A percentile compares a stretch with the other conserved stretches of the same genome.
Evolutionary conservation across 495 filamentous ascomycete genomes (phyloP).

Genomic region (Hypoxylon fragiforme): DNA sequence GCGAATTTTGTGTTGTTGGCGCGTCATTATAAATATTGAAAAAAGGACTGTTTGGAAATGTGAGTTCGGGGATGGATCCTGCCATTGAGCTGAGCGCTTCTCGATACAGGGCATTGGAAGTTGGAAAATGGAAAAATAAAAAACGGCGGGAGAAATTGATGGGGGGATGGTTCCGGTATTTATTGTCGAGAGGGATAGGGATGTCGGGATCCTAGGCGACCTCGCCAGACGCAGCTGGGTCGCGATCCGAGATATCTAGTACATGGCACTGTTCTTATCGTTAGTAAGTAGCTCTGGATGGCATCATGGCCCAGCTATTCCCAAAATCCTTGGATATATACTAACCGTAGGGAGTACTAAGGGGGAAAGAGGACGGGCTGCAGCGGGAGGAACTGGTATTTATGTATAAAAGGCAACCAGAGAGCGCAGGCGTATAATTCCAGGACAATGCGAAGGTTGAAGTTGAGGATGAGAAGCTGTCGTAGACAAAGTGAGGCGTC

Average conservation of each 20-base stretch:
- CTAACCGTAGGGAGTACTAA: constrained; percentile 27
- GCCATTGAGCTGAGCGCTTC: constrained; percentile 50
- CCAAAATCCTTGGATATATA: constrained; percentile 40
- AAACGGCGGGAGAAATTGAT: constrained; percentile 20
- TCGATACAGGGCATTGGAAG: constrained; percentile 36
- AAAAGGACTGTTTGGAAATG: constrained; percentile 47
- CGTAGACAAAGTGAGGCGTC: constrained; percentile 44
- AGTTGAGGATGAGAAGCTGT: constrained; percentile 26
- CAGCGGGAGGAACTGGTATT: constrained; percentile 17
- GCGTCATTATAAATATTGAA: constrained; percentile 55
- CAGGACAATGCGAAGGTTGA: constrained; percentile 32
- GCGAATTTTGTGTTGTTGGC: constrained; percentile 34
- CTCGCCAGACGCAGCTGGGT: constrained; percentile 42
- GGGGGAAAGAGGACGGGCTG: constrained; percentile 25
- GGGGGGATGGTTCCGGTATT: constrained; percentile 31
- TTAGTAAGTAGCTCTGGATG: constrained; percentile 37
- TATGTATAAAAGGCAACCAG: constrained; percentile 36
- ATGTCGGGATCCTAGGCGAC: constrained; percentile 31
- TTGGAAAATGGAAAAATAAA: constrained; percentile 16
- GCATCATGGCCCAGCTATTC: constrained; percentile 26
- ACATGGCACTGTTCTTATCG: constrained; percentile 46
- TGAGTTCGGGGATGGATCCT: constrained; percentile 46
- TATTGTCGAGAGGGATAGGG: constrained; percentile 32
- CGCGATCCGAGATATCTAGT: constrained; percentile 47
- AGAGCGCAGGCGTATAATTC: constrained; percentile 25